Evolutionary conservation across 306 rosid species (phyloP).

Genomic region (Cyclanthera cordifolia): DNA sequence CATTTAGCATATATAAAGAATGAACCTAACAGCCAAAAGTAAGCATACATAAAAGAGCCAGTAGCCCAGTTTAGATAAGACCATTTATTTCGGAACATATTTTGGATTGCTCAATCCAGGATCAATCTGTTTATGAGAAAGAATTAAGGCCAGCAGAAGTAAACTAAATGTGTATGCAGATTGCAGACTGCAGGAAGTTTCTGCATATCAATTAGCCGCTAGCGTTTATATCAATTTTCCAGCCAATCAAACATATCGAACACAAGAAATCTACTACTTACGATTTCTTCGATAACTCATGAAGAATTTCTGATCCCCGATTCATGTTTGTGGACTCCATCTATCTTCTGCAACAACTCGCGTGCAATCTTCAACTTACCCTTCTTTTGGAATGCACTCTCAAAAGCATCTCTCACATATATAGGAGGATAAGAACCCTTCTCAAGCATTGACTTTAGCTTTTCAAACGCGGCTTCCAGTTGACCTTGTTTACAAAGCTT

Average conservation of each 20-base stretch:
- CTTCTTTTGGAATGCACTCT: conserved; percentile 30
- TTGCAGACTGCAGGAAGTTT: too few relatives aligned
- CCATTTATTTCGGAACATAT: background rate
- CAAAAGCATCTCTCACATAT: conserved; percentile 42
- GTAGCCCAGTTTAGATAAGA: background rate
- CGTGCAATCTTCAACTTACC: conserved; percentile 43
- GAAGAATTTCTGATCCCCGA: background rate
- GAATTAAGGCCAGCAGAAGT: background rate
- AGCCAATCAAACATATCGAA: background rate
- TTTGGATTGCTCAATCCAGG: conserved; percentile 3
- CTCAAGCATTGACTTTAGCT: conserved; percentile 42
- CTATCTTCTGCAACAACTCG: conserved; percentile 33
- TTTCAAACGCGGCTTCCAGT: conserved; percentile 47
- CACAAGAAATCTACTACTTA: conserved; percentile 4
- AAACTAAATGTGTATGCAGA: background rate
- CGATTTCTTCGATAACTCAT: background rate
- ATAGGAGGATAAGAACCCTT: conserved; percentile 40
- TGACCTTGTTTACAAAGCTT: conserved; percentile 42
- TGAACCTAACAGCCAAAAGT: background rate
- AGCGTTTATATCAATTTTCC: too few relatives aligned
- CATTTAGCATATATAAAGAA: background rate
- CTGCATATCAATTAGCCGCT: too few relatives aligned
- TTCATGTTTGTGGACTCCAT: conserved; percentile 2
- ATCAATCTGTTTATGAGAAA: background rate
- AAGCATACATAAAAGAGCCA: background rate